Percentiles rank a stretch among this genome's conserved stretches.
phyloP scores from a whole-genome alignment of 768 basidiomycete genomes.

The Holtermanniella nyarrowii region DNA sequence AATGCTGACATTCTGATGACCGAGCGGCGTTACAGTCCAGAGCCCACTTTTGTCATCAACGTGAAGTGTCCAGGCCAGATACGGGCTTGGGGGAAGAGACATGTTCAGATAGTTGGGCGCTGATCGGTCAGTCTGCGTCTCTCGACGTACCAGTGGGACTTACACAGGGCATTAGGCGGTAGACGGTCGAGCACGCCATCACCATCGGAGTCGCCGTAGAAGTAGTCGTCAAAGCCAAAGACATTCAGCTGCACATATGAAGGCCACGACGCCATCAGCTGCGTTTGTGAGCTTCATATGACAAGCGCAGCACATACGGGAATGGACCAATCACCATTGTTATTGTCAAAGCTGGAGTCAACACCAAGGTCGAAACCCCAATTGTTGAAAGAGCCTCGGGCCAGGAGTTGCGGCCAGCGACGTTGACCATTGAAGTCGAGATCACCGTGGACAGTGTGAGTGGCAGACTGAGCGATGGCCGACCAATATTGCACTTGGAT shows the following conservation, averaged over 20 bases:
- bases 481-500: slow-evolving; percentile 90
- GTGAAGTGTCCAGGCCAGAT: slow-evolving; percentile 74
- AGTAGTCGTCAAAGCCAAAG: slow-evolving; percentile 81
- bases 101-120: slow-evolving; percentile 84
- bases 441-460: slow-evolving; percentile 69
- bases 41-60: slow-evolving; percentile 66
- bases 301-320: slow-evolving; percentile 11
- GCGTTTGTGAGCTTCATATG: too few species aligned
- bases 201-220: slow-evolving; percentile 78
- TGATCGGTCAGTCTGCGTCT: too few species aligned
- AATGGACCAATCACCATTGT: slow-evolving; percentile 52
- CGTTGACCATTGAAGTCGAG: slow-evolving; percentile 52
- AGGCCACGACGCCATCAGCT: slow-evolving; percentile 83
- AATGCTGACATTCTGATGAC: slow-evolving; percentile 66
- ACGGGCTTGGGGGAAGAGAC: slow-evolving; percentile 76
- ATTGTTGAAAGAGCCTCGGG: slow-evolving; percentile 76
- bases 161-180: slow-evolving; percentile 61
- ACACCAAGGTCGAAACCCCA: slow-evolving; percentile 89
- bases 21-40: slow-evolving; percentile 73
- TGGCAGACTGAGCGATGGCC: slow-evolving; percentile 51
- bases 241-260: slow-evolving; percentile 82
- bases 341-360: slow-evolving; percentile 54
- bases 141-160: too few species aligned
- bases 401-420: slow-evolving; percentile 76
- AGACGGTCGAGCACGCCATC: slow-evolving; percentile 84